These are phyloP conservation scores for Plasmodium vivax DNA, from an alignment of 169 alveolate species.

Conservation along the genomic window DNA sequence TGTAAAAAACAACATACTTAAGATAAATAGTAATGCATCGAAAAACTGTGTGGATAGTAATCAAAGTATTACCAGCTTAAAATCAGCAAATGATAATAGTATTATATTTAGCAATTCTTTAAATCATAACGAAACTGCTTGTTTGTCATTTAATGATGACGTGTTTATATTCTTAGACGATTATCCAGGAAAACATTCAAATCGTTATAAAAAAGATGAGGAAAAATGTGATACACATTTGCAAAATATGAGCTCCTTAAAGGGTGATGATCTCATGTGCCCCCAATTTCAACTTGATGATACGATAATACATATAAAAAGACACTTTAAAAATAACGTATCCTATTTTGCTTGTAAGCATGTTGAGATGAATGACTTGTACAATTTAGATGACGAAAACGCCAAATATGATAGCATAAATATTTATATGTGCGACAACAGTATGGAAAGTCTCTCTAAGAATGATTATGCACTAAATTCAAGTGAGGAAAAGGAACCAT, in stretches of 20 bases:
- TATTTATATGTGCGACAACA: constrained; percentile 44
- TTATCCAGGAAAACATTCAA: constrained; percentile 29
- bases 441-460: constrained; percentile 18
- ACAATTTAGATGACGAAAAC: constrained; percentile 39
- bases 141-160: constrained; percentile 70
- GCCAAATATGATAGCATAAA: constrained; percentile 50
- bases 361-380: constrained; percentile 27
- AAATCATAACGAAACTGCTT: constrained; percentile 15
- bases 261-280: constrained; percentile 1
- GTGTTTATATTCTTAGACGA: constrained; percentile 51
- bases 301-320: constrained; percentile 66
- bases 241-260: constrained; percentile 25
- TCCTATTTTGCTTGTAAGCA: constrained; percentile 71
- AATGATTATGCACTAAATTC: background rate
- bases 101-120: constrained; percentile 68
- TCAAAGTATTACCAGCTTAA: constrained; percentile 11
- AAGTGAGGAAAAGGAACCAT: constrained; percentile 16
- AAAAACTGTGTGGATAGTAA: constrained; percentile 10
- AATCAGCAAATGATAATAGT: constrained; percentile 48
- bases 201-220: constrained; percentile 6
- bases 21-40: constrained; percentile 30
- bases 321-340: constrained; percentile 38
- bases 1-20: constrained; percentile 44
- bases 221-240: constrained; percentile 8
- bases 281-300: constrained; percentile 4